A percentile compares a stretch with the other conserved stretches of the same genome.
Conservation (phyloP, 2,329 filamentous ascomycete genomes). For the Esteya vermicola region DNA sequence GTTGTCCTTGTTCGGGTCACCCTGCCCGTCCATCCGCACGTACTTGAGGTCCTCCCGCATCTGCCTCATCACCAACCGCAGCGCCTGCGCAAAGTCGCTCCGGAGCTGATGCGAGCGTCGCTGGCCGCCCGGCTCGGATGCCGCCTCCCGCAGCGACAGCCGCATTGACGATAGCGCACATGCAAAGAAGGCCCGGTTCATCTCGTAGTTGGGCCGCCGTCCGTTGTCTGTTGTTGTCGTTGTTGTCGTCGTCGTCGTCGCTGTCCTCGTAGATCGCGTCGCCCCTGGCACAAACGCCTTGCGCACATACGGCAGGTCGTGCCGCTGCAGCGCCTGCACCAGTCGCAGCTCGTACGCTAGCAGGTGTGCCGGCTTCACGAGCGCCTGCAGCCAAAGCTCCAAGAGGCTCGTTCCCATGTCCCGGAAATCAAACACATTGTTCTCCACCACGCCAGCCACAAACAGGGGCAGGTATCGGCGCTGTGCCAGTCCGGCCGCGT, state of each 20-base stretch:
- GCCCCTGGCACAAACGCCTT: constrained; percentile 22
- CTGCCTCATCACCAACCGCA: constrained; percentile 36
- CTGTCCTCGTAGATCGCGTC: too few species aligned
- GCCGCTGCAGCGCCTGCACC: constrained; percentile 28
- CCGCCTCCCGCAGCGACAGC: constrained; percentile 25
- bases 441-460: constrained; percentile 31
- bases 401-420: constrained; percentile 29
- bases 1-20: constrained; percentile 6
- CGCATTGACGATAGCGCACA: constrained; percentile 37
- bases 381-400: constrained; percentile 36
- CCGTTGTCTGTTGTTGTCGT: constrained; percentile 17
- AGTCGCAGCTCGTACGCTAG: constrained; percentile 35
- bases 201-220: constrained; percentile 29
- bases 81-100: constrained; percentile 25
- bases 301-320: constrained; percentile 28
- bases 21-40: constrained; percentile 9
- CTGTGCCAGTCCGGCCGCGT: constrained; percentile 23
- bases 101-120: constrained; percentile 24
- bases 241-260: too few species aligned
- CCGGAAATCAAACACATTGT: constrained; percentile 30
- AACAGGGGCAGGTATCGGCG: constrained; percentile 37
- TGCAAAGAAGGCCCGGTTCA: constrained; percentile 34
- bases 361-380: constrained; percentile 33
- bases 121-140: constrained; percentile 18
- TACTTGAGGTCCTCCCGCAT: constrained; percentile 35